Evolutionary conservation across 106 monocot species (phyloP).

Genomic region (Agapanthus africanus): DNA sequence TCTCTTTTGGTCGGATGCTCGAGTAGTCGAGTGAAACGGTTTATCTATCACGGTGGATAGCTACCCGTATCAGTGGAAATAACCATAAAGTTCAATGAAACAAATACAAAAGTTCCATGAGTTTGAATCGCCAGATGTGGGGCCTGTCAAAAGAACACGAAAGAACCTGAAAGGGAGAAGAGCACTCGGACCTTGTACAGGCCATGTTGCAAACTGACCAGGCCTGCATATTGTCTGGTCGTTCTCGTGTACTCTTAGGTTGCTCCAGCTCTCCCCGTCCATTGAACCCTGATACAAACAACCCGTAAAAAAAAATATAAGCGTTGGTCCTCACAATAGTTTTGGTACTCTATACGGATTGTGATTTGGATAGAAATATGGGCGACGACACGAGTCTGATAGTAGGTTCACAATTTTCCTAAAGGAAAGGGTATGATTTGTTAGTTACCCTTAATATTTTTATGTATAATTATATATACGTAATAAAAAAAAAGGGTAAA

Average conservation of each 20-base stretch:
- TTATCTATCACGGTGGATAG: too few species aligned
- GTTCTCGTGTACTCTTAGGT: slow-evolving; percentile 64
- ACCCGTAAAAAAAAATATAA: background rate
- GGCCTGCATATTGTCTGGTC: slow-evolving; percentile 67
- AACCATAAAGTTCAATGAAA: slow-evolving; percentile 85
- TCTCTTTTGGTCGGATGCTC: too few species aligned
- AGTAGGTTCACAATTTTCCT: too few species aligned
- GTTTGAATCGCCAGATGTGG: slow-evolving; percentile 37
- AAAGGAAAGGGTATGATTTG: too few species aligned
- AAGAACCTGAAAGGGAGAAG: slow-evolving; percentile 92
- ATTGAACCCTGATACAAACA: slow-evolving; percentile 54
- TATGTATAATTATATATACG: too few species aligned
- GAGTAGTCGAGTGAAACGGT: too few species aligned
- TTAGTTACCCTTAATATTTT: too few species aligned
- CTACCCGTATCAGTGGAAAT: slow-evolving; percentile 42
- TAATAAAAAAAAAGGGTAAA: too few species aligned
- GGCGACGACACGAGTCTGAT: too few species aligned
- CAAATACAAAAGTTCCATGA: slow-evolving; percentile 85
- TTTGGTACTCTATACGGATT: too few species aligned
- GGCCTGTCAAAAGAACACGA: slow-evolving; percentile 46
- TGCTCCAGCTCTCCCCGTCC: slow-evolving; percentile 65
- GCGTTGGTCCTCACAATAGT: background rate
- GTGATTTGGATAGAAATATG: too few species aligned
- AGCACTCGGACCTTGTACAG: slow-evolving; percentile 42
- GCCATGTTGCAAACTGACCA: slow-evolving; percentile 88